phyloP scores from a whole-genome alignment of 805 yeast genomes.

The Candida saitoana region DNA sequence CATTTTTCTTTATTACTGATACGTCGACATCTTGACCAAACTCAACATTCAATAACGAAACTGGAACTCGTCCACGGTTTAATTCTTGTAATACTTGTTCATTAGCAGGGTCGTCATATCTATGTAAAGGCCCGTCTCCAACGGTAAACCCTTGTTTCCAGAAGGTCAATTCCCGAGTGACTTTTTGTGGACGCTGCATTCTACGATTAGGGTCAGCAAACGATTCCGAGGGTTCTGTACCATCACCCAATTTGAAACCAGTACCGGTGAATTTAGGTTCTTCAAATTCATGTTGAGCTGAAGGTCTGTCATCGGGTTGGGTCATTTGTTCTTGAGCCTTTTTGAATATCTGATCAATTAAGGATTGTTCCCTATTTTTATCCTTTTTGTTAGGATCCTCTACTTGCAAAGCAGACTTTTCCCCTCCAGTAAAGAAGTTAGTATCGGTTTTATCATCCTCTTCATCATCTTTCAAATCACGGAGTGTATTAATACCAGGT shows the following conservation, averaged over 20 bases:
- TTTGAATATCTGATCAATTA: constrained; percentile 65
- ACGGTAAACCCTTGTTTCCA: constrained; percentile 97
- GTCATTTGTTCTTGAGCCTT: constrained; percentile 51
- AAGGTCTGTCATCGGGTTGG: constrained; percentile 33
- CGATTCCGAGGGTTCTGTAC: constrained; percentile 33
- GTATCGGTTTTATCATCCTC: constrained; percentile 50
- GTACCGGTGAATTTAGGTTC: constrained; percentile 43
- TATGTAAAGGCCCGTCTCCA: constrained; percentile 80
- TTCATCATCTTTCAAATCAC: constrained; percentile 36
- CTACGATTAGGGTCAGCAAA: constrained; percentile 27
- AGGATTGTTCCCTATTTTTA: constrained; percentile 34
- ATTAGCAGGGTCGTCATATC: constrained; percentile 92
- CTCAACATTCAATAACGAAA: constrained; percentile 73
- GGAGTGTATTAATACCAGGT: constrained; percentile 33
- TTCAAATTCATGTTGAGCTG: constrained; percentile 23
- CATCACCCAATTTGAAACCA: constrained; percentile 52
- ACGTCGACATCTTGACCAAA: constrained; percentile 94
- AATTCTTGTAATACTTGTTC: constrained; percentile 72
- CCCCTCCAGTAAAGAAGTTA: constrained; percentile 65
- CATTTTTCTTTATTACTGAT: constrained; percentile 71
- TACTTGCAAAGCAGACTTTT: constrained; percentile 74
- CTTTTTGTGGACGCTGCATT: constrained; percentile 41
- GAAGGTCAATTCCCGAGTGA: constrained; percentile 78
- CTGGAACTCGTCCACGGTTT: constrained; percentile 88
- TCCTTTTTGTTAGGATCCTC: constrained; percentile 60